Conservation (phyloP, 31 red algal species). For the Endocladia muricata region DNA sequence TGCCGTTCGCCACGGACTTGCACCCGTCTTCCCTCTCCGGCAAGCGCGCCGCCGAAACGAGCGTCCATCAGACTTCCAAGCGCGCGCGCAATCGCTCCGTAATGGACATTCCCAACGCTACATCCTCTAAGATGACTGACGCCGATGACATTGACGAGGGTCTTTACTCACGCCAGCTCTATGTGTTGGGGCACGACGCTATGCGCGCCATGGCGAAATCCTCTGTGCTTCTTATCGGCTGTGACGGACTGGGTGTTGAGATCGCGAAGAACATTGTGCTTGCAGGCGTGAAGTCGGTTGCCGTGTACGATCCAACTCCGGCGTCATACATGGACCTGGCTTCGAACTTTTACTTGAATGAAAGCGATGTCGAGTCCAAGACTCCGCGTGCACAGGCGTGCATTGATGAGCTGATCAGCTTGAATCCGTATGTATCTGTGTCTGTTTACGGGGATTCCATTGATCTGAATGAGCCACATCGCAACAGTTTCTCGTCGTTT, state of each 20-base stretch:
- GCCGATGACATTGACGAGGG: slow-evolving; percentile 91
- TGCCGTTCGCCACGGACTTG: slow-evolving; percentile 7
- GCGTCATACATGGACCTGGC: slow-evolving; percentile 51
- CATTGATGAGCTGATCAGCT: slow-evolving; percentile 36
- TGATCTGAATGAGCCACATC: slow-evolving; percentile 36
- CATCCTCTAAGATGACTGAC: slow-evolving; percentile 38
- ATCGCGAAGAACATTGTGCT: slow-evolving; percentile 96
- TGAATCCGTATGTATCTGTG: slow-evolving; percentile 88
- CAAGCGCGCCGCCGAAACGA: slow-evolving; percentile 51
- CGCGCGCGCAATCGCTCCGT: slow-evolving; percentile 28
- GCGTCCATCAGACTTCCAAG: slow-evolving; percentile 11
- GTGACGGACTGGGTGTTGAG: slow-evolving; percentile 88
- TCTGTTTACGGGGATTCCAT: slow-evolving; percentile 37
- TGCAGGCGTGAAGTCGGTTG: slow-evolving; percentile 90
- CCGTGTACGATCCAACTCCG: slow-evolving; percentile 74
- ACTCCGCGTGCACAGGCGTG: slow-evolving; percentile 37
- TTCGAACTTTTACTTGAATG: slow-evolving; percentile 81
- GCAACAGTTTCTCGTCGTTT: slow-evolving; percentile 16
- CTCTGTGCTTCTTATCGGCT: slow-evolving; percentile 78
- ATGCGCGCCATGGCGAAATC: slow-evolving; percentile 86
- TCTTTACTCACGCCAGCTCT: slow-evolving; percentile 98
- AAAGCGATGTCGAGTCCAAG: slow-evolving; percentile 25
- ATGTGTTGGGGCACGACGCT: slow-evolving; percentile 97
- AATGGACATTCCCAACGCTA: slow-evolving; percentile 7
- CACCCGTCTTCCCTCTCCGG: not conserved